Evolutionary conservation across 192 early-diverging fungal genomes (phyloP), one percentile per base, ranked within the genome.

Genomic region (Podila epigama): DNA sequence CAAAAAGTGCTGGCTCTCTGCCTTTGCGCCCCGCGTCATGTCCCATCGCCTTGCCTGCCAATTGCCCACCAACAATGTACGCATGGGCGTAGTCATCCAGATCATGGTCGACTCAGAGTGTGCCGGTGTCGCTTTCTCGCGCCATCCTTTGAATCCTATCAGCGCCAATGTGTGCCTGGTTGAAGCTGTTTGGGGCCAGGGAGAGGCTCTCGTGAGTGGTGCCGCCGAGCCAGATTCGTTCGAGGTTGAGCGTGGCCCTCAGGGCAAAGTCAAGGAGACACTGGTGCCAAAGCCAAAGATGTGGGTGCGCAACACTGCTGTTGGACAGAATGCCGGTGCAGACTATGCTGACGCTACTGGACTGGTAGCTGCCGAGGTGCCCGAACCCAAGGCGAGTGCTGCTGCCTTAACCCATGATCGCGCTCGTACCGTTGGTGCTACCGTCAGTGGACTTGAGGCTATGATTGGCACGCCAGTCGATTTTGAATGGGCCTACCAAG

Each of bases 21-120:
- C 85, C 3, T 85, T 84, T 52, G 85, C 84, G 10, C 83, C 85
- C 11, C 56, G 84, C 3, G 84, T 83, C 48, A 85, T 85, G 62
- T 82, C 81, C 1, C 85, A 85, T 60, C 67, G 84, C 35, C 57
- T 82, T 25, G 59, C 82, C 16, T 85, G 80, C 50, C 50, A 58
- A 12, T 66, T 85, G 33, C 75, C 83, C 11, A 70, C 83, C 28
- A 62, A 81, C 52, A 70, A 82, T 31, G 84, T 85, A 8, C 72
- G 71, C 36, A 81, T 85, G 60, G 70, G 81, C 36, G 84, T 85
- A 29, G 84, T 83, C 1, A 55, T 85, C 42, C 82, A 83, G 56
- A 63, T 70, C 52, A 85, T 85, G 84, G 83, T 85, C 2, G 79
- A 84, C 28, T 75, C 72, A 1, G 72, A 75, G 60, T 63, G 72